These are phyloP conservation scores for Myxozyma kluyveri DNA, from an alignment of 805 yeast species.

Conservation along the genomic window DNA sequence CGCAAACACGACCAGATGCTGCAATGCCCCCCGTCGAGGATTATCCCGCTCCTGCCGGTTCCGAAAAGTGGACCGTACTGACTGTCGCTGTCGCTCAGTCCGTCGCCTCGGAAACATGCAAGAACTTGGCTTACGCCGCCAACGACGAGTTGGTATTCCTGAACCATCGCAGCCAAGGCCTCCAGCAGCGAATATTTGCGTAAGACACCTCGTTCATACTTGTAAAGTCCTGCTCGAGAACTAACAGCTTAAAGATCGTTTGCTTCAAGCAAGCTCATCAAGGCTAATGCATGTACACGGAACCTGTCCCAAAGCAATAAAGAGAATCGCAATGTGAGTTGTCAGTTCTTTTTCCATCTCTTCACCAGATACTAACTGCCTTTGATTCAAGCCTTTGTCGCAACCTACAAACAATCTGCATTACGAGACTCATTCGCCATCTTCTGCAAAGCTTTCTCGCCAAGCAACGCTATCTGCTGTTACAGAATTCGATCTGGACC, in stretches of 20 bases:
- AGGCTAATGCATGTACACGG: no score
- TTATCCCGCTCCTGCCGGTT: slow-evolving; percentile 5
- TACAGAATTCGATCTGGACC: slow-evolving; percentile 17
- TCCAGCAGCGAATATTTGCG: no score
- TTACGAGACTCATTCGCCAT: slow-evolving; percentile 7
- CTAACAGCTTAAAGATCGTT: no score
- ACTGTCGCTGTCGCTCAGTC: slow-evolving; percentile 19
- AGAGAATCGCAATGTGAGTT: no score
- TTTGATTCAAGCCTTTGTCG: no score
- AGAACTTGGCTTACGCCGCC: slow-evolving; percentile 29
- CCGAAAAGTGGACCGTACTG: slow-evolving; percentile 18
- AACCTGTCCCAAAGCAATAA: no score
- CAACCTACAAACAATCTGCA: background rate
- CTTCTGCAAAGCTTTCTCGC: slow-evolving; percentile 2
- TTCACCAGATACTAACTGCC: background rate
- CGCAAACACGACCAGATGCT: no score
- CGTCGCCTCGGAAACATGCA: slow-evolving; percentile 1
- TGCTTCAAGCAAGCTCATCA: no score
- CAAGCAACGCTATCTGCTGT: slow-evolving; percentile 17
- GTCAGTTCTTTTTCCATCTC: background rate
- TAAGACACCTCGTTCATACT: no score
- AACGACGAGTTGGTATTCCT: slow-evolving; percentile 29
- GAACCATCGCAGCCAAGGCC: no score
- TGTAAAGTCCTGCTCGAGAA: no score
- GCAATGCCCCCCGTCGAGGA: background rate